Evolutionary conservation across 1,139 yeast genomes (phyloP).

Genomic region (Pichia sp.): DNA sequence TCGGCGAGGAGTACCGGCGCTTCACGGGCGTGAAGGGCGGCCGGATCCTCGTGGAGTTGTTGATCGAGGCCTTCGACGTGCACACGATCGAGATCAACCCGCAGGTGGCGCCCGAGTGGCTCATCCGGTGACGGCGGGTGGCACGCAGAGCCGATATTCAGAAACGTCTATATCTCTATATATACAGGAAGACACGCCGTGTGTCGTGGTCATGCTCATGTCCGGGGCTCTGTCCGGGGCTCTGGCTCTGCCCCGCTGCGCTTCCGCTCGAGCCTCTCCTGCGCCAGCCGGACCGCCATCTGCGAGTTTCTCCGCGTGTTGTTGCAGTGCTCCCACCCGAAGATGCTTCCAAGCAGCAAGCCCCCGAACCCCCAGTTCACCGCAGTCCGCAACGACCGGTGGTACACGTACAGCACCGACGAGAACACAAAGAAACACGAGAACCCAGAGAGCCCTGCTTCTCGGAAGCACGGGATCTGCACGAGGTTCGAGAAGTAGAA

Average conservation of each 20-base stretch:
- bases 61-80: slow-evolving; percentile 80
- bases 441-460: slow-evolving; percentile 82
- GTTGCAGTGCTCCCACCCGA: slow-evolving; percentile 93
- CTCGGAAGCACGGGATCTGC: slow-evolving; percentile 82
- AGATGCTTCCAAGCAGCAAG: slow-evolving; percentile 69
- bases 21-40: slow-evolving; percentile 94
- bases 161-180: background rate
- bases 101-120: slow-evolving; percentile 48
- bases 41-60: slow-evolving; percentile 80
- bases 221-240: too few relatives aligned
- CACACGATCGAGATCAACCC: slow-evolving; percentile 47
- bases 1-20: slow-evolving; percentile 88
- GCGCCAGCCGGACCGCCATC: slow-evolving; percentile 59
- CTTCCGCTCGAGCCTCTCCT: slow-evolving; percentile 35
- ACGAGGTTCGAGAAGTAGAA: slow-evolving; percentile 53
- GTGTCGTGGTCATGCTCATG: background rate
- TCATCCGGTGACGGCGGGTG: slow-evolving; percentile 23
- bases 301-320: slow-evolving; percentile 60
- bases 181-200: background rate
- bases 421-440: slow-evolving; percentile 81
- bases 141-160: background rate
- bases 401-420: slow-evolving; percentile 64
- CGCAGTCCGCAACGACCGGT: slow-evolving; percentile 57
- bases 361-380: slow-evolving; percentile 85
- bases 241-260: slow-evolving; percentile 7